A percentile compares a stretch with the other conserved stretches of the same genome.
Evolutionary conservation across 371 early-diverging fungal genomes (phyloP).

Genomic region (Fennellomyces sp.): DNA sequence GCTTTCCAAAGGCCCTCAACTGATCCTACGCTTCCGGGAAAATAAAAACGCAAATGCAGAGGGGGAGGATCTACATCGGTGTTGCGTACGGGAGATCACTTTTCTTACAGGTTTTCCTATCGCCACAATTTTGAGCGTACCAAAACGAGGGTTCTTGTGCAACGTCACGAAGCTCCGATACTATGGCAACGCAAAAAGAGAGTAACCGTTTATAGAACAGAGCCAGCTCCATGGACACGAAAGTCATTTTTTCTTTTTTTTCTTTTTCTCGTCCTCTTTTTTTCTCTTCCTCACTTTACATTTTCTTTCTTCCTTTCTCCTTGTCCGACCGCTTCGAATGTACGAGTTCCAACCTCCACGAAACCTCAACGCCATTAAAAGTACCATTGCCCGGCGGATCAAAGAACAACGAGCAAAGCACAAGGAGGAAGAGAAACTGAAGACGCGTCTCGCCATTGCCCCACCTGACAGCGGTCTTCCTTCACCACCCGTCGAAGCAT

Average conservation of each 20-base stretch:
- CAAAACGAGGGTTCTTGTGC: too few relatives aligned
- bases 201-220: background rate
- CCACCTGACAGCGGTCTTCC: slow-evolving; percentile 30
- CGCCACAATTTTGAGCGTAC: too few relatives aligned
- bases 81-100: too few relatives aligned
- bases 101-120: too few relatives aligned
- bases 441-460: slow-evolving; percentile 3
- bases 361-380: slow-evolving; percentile 39
- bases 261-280: slow-evolving; percentile 2
- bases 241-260: background rate
- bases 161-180: too few relatives aligned
- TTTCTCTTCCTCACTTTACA: background rate
- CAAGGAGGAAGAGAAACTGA: background rate
- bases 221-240: background rate
- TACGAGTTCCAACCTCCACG: slow-evolving; percentile 37
- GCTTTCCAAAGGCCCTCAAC: too few relatives aligned
- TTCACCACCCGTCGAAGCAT: slow-evolving; percentile 43
- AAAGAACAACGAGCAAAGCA: slow-evolving; percentile 29
- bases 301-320: slow-evolving; percentile 1
- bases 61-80: too few relatives aligned
- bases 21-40: too few relatives aligned
- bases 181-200: background rate
- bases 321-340: background rate
- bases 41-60: too few relatives aligned
- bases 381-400: slow-evolving; percentile 33